Evolutionary conservation across 2,329 filamentous ascomycete genomes (phyloP).

Genomic region (Pseudogymnoascus verrucosus): DNA sequence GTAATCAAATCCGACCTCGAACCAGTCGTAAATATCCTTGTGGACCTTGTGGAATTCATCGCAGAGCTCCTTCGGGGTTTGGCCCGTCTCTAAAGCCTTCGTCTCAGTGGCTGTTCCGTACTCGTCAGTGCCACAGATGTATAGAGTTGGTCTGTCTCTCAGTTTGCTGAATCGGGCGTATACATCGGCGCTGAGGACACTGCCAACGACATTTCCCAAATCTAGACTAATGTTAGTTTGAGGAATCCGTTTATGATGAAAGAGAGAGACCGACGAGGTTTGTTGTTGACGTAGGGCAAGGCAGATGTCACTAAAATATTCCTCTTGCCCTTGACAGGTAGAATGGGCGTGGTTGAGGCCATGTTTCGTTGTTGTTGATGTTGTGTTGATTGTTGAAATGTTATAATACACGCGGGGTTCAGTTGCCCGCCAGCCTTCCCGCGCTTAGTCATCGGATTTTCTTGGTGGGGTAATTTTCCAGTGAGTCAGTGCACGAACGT

Average conservation of each 20-base stretch:
- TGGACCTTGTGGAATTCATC: constrained; percentile 89
- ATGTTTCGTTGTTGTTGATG: constrained; percentile 16
- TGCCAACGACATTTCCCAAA: constrained; percentile 81
- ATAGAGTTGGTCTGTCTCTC: constrained; percentile 71
- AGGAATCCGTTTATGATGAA: background rate
- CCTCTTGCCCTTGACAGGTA: constrained; percentile 65
- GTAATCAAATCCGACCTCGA: constrained; percentile 88
- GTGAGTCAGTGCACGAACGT: background rate
- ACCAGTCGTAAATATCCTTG: constrained; percentile 90
- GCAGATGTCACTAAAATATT: constrained; percentile 89
- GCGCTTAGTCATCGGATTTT: background rate
- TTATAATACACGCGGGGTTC: constrained; percentile 2
- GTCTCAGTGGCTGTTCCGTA: constrained; percentile 96
- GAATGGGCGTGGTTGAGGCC: constrained; percentile 33
- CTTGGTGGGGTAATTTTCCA: constrained; percentile 5
- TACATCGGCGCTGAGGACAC: constrained; percentile 81
- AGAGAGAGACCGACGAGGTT: constrained; percentile 42
- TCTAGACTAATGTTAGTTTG: constrained; percentile 29
- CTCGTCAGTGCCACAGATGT: constrained; percentile 83
- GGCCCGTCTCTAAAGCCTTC: constrained; percentile 81
- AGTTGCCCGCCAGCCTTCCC: background rate
- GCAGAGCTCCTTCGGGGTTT: constrained; percentile 77
- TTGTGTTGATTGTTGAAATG: background rate
- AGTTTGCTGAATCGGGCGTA: constrained; percentile 76
- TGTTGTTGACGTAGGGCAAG: constrained; percentile 75